Base-by-base conservation (phyloP, 768 basidiomycete genomes). In the Termitomyces sp. region DNA sequence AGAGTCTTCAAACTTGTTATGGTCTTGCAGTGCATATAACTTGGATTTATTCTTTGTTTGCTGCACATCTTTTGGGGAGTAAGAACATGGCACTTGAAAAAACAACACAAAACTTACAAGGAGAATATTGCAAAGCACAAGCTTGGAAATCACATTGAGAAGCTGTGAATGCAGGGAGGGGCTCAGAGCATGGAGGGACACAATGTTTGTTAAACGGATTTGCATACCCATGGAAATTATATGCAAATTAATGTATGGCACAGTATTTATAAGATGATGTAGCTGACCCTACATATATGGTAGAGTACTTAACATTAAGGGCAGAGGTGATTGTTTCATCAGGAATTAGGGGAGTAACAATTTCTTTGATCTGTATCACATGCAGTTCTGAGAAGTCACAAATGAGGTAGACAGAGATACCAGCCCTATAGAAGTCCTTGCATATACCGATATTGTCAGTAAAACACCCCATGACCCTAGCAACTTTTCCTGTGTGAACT, bases 1-100 rank as follows among this genome's bases (percentile, higher is more conserved):
- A 4, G 59, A 59, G 51, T 64, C 63, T 40, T 64, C 56, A 35
- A 64, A 61, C n/a, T 64, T 64, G 38, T 60, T 36, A 5, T 55
- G 46, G 9, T 59, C 59, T 12, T 22, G 4, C 6, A 52, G 45
- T 18, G 24, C 36, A 24, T 58, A 54, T 0, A 60, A 24, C 4
- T 42, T 22, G 2, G 40, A 35, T 38, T 49, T 48, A 8, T 22
- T n/a, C 53, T 64, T 60, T 4, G 28, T 55, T 36, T 20, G 20
- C 4, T 28, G 20, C 11, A 18, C 38, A 45, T 63, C 58, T 56
- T 22, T 35, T 12, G 32, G 11, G 7, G 16, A 4, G 22, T 46
- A 46, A 46, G 45, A 22, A 46, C 22, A 46, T 28, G n/a, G 22
- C 45, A 46, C 1, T 22, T 0, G 4, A 22, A 22, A n/a, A 46